Conservation (phyloP, 805 yeast species). For the Ogataea kodamae region DNA sequence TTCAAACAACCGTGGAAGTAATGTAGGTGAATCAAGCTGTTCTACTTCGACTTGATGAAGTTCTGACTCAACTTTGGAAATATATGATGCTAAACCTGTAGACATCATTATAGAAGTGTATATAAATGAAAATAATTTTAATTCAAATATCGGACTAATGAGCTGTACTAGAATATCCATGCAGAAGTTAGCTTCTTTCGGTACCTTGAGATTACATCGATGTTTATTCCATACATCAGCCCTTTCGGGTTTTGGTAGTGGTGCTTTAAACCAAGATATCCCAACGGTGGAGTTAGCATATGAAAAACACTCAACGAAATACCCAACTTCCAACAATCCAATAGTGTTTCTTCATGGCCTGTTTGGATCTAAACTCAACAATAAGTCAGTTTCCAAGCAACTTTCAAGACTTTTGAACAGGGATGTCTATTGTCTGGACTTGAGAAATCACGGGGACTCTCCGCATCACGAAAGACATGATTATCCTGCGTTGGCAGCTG, state of each 20-base stretch:
- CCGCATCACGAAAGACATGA: conserved; percentile 73
- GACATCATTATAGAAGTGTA: too few species aligned
- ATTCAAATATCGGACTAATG: too few species aligned
- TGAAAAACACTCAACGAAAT: conserved; percentile 38
- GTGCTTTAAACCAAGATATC: conserved; percentile 34
- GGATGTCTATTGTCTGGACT: conserved; percentile 67
- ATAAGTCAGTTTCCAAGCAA: conserved; percentile 70
- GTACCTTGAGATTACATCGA: background rate
- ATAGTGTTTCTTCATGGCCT: conserved; percentile 82
- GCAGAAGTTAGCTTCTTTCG: background rate
- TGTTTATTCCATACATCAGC: too few species aligned
- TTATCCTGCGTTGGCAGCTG: conserved; percentile 79
- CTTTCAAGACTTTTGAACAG: conserved; percentile 46
- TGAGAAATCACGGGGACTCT: conserved; percentile 91
- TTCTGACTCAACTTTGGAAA: too few species aligned
- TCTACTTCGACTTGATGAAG: too few species aligned
- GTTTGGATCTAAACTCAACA: conserved; percentile 81
- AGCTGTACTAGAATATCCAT: background rate
- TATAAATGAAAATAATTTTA: too few species aligned
- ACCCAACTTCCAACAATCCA: conserved; percentile 40
- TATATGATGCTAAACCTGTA: too few species aligned
- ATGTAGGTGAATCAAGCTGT: too few species aligned
- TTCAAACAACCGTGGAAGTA: too few species aligned
- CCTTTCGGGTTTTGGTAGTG: conserved; percentile 15
- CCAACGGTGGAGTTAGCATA: conserved; percentile 53